These are phyloP conservation scores for Hirsutella rhossiliensis DNA, from an alignment of 2,329 filamentous ascomycete genomes.

Conservation along the genomic window DNA sequence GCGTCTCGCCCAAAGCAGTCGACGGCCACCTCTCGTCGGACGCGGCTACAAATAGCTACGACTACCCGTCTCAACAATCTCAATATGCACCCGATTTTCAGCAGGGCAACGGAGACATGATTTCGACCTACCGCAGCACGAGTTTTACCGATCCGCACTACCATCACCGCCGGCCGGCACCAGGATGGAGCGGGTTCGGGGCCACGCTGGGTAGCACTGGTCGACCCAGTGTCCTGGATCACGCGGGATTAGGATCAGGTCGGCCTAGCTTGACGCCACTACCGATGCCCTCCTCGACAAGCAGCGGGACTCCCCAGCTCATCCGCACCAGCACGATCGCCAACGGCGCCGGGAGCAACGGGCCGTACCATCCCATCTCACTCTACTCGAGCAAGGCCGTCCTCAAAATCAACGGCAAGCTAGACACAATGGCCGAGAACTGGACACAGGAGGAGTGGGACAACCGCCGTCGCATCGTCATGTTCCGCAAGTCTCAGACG, in stretches of 20 bases:
- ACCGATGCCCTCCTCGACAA: constrained; percentile 31
- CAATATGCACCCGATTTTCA: constrained; percentile 27
- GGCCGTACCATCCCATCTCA: constrained; percentile 63
- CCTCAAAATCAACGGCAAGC: constrained; percentile 74
- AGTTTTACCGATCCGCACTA: constrained; percentile 39
- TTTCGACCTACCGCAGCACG: constrained; percentile 40
- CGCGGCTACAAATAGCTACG: constrained; percentile 30
- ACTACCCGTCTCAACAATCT: constrained; percentile 29
- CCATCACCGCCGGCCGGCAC: constrained; percentile 21
- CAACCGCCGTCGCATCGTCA: constrained; percentile 70
- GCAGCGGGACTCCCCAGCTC: constrained; percentile 30
- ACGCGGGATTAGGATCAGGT: constrained; percentile 25
- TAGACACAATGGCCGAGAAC: constrained; percentile 69
- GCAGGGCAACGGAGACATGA: constrained; percentile 37
- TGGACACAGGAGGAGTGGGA: constrained; percentile 78
- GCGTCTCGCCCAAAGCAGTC: constrained; percentile 28
- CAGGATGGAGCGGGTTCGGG: constrained; percentile 31
- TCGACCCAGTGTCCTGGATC: constrained; percentile 23
- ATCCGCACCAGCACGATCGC: constrained; percentile 44
- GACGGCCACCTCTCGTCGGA: constrained; percentile 25
- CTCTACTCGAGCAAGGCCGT: constrained; percentile 76
- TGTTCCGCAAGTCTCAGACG: constrained; percentile 72
- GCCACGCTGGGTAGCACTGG: constrained; percentile 26
- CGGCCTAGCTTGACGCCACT: constrained; percentile 35
- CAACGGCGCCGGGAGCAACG: constrained; percentile 21